Evolutionary conservation across 2,329 filamentous ascomycete species (phyloP).

Genomic region (Calonectria honghensis): DNA sequence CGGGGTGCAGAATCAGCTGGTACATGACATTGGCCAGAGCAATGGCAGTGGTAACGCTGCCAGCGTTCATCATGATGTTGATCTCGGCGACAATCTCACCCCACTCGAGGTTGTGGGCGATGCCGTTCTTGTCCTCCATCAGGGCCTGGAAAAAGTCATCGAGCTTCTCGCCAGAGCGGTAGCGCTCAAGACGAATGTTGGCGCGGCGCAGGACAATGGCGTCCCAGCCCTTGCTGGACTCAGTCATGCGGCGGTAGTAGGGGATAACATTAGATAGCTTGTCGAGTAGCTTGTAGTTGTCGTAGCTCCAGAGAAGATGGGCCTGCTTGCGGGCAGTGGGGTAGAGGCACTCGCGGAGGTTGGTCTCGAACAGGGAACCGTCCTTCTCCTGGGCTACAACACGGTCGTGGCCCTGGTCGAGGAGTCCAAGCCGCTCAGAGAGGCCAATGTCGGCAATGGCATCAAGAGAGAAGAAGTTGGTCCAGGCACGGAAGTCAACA

Average conservation of each 20-base stretch:
- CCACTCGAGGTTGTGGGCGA: constrained; percentile 66
- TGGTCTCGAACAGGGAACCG: constrained; percentile 66
- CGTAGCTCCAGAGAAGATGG: constrained; percentile 70
- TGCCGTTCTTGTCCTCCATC: constrained; percentile 68
- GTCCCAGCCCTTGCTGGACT: constrained; percentile 62
- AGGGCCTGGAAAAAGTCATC: constrained; percentile 76
- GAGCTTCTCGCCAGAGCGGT: constrained; percentile 68
- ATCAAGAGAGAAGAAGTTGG: constrained; percentile 74
- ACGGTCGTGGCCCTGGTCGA: constrained; percentile 68
- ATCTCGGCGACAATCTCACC: constrained; percentile 76
- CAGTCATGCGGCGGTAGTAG: constrained; percentile 56
- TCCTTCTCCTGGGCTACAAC: constrained; percentile 65
- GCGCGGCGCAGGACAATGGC: constrained; percentile 63
- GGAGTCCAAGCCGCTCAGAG: constrained; percentile 68
- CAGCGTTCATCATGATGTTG: constrained; percentile 71
- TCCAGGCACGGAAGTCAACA: constrained; percentile 69
- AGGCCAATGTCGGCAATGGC: constrained; percentile 75
- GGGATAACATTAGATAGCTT: constrained; percentile 69
- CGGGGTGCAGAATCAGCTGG: constrained; percentile 68
- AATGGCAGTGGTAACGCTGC: constrained; percentile 69
- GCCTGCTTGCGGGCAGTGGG: constrained; percentile 70
- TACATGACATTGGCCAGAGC: constrained; percentile 72
- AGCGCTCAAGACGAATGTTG: constrained; percentile 50
- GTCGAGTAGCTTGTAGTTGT: constrained; percentile 69
- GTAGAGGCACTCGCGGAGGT: constrained; percentile 70